Evolutionary conservation across 2,329 filamentous ascomycete species (phyloP), one percentile per base, ranked within the genome.

Genomic region (Neonectria hederae): DNA sequence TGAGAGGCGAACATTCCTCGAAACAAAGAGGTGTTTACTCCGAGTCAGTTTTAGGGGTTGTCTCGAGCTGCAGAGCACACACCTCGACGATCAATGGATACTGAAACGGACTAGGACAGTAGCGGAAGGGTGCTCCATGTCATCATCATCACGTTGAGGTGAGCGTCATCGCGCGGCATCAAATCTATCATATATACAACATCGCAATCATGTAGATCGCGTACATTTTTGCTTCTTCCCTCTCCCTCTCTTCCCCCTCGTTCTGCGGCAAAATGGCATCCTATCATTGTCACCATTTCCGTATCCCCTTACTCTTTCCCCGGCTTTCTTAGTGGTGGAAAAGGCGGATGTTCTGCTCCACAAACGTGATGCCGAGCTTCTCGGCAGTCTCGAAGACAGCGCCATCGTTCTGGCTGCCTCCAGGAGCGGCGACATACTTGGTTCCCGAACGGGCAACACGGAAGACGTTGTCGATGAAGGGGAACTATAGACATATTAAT

Each of bases 391-490:
- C 90, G 73, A 97, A 92, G 49, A 96, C 93, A 54, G 90, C 87
- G 62, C 84, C 80, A 78, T 96, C 93, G 77, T 96, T 96, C 80
- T 96, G 92, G 80, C 91, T 97, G 62, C 96, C 96, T 54, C 89
- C 92, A 10, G 96, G 96, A 42, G 95, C 95, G 59, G 96, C 95
- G 75, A 98, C 93, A 83, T 97, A 99, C 84, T 97, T 98, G 76
- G 89, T 94, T 54, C 96, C 96, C 22, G 93, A 97, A 74, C 93
- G 88, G 67, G 89, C 89, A 55, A 94, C 92, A 71, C 96, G 90
- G 88, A 97, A 97, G 70, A 99, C 92, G 75, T 99, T 99, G 85
- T 99, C 96, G 76, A 93, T 93, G 83, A 99, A 99, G 71, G 96
- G 96, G 89, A 99, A 99, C 92, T 93, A 63, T 1, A 7, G 21